Evolutionary conservation across 176 grass and related monocot genomes (phyloP).

Genomic region (Paspalum vaginatum): DNA sequence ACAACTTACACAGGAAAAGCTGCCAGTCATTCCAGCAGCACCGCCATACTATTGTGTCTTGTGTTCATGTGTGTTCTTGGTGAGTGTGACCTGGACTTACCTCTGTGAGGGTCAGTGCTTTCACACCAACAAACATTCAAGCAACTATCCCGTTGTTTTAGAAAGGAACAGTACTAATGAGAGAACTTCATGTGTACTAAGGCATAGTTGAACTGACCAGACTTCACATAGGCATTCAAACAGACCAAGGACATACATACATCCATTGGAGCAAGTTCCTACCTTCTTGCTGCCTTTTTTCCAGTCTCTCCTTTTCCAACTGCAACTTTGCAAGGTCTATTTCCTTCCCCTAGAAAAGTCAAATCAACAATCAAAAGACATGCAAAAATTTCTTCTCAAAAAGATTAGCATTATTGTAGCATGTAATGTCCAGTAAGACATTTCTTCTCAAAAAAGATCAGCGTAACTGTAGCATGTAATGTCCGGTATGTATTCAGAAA

Average conservation of each 20-base stretch:
- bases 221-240: not conserved
- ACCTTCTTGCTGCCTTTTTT: conserved; percentile 87
- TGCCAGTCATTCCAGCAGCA: no score
- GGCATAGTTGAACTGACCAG: not conserved
- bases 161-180: not conserved
- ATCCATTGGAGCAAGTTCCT: conserved; percentile 1
- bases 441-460: conserved; percentile 22
- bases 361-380: conserved; percentile 35
- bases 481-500: conserved; percentile 16
- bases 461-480: not conserved
- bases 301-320: conserved; percentile 73
- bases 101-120: no score
- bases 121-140: not conserved
- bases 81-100: no score
- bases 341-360: conserved; percentile 54
- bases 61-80: no score
- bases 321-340: conserved; percentile 74
- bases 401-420: not conserved
- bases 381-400: conserved; percentile 16
- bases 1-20: no score
- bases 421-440: not conserved
- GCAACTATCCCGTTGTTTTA: not conserved
- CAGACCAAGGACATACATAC: conserved; percentile 1
- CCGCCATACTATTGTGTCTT: no score
- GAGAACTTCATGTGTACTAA: conserved; percentile 8